Conservation (phyloP, 176 grass and related monocot genomes). For the Urochloa ruziziensis region DNA sequence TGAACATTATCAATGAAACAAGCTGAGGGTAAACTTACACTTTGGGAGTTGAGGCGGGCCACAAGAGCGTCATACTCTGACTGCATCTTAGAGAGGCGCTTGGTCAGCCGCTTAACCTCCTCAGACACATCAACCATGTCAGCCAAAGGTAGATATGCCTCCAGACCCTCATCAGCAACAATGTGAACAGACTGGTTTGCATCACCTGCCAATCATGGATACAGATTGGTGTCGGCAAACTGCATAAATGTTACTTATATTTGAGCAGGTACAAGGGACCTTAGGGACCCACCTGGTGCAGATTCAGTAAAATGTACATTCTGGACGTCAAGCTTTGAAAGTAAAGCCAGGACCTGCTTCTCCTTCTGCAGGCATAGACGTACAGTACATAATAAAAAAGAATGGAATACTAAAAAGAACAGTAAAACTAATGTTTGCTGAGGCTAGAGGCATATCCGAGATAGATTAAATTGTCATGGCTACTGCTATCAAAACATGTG, state of each 20-base stretch:
- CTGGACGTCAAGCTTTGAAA: conserved; percentile 82
- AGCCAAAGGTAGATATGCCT: conserved; percentile 86
- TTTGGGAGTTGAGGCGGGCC: conserved; percentile 70
- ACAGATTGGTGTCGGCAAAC: conserved; percentile 6
- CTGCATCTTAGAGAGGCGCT: conserved; percentile 93
- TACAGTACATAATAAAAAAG: background rate
- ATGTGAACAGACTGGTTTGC: conserved; percentile 92
- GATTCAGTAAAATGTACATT: conserved; percentile 72
- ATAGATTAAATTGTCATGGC: too few relatives aligned
- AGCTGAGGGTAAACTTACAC: conserved; percentile 42
- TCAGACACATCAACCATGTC: conserved; percentile 93
- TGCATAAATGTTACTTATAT: background rate
- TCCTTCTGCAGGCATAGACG: conserved; percentile 53
- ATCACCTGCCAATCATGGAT: conserved; percentile 45
- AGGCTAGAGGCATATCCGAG: background rate
- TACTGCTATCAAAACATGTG: too few relatives aligned
- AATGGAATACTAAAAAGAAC: background rate
- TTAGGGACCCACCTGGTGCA: conserved; percentile 74
- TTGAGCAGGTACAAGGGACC: background rate
- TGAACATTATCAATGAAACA: background rate
- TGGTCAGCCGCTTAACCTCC: conserved; percentile 80
- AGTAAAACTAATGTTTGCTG: background rate
- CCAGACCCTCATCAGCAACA: conserved; percentile 81
- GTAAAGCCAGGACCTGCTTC: conserved; percentile 76
- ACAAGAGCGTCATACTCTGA: conserved; percentile 79